Base-by-base conservation (phyloP, 2,329 filamentous ascomycete genomes). In the Ascochyta clinopodiicola region DNA sequence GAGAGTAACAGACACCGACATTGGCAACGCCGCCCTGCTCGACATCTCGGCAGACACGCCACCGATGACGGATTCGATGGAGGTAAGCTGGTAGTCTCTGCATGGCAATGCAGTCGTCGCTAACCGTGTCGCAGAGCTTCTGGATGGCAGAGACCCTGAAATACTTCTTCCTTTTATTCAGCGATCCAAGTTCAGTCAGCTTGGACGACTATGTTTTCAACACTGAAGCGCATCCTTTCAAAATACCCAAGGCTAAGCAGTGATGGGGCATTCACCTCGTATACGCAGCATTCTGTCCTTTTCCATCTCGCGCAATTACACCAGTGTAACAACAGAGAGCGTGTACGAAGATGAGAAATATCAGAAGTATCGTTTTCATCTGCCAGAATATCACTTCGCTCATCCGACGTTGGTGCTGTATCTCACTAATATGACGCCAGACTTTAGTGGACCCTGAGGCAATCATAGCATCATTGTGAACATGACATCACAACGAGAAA, bases 91-190 rank as follows among this genome's bases (percentile, higher is more conserved):
- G 7, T 24, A 51, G 6, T 39, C 10, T 9, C 10, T 12, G 2
- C 10, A 5, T 19, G 3, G 7, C 5, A 12, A 19, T 3, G 17
- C 17, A 9, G 25, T 19, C 21, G 38, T 13, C 17, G 43, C 55
- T 69, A 53, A 71, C 37, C 34, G 17, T 8, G 4, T 15, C 17
- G 36, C 56, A 75, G 73, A 79, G 75, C 52, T 81, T 80, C 64
- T 82, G 79, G 79, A 72, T 79, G 74, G 79, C 78, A 0, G 79
- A 80, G 64, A 81, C 79, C 46, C 64, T 82, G 43, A 82, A 82
- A 62, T 82, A 81, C 57, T 81, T 81, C 56, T 81, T 79, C 57
- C 67, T 81, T 15, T 66, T 78, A 7, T 81, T 81, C 61, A 78
- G 75, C 50, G 75, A 79, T 40, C 75, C 77, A 6, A 64, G 72